Evolutionary conservation across 2,329 filamentous ascomycete genomes (phyloP).

Genomic region (Cladosporium sp.): DNA sequence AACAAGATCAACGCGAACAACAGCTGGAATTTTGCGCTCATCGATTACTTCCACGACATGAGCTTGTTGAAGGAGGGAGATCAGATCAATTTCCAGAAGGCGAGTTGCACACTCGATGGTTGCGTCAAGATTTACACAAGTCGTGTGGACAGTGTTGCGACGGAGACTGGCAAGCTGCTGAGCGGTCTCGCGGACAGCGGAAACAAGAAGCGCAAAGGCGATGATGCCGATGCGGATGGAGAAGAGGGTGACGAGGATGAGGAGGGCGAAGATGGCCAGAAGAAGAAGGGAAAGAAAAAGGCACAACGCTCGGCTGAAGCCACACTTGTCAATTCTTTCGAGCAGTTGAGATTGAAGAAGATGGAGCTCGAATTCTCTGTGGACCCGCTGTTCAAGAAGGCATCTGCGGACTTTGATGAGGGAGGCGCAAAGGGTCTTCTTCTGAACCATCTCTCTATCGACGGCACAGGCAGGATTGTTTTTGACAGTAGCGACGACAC

Average conservation of each 20-base stretch:
- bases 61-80: constrained; percentile 93
- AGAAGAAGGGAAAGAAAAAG: constrained; percentile 62
- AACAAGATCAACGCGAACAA: constrained; percentile 95
- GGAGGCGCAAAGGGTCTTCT: constrained; percentile 92
- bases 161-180: constrained; percentile 89
- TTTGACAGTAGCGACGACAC: constrained; percentile 96
- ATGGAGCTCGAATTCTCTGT: constrained; percentile 96
- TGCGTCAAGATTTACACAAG: constrained; percentile 99
- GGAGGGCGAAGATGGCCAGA: constrained; percentile 59
- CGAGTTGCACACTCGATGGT: constrained; percentile 92
- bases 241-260: constrained; percentile 58
- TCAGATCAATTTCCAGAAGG: constrained; percentile 97
- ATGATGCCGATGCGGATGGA: constrained; percentile 52
- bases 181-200: constrained; percentile 88
- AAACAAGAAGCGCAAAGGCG: constrained; percentile 48
- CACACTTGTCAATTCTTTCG: constrained; percentile 86
- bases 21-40: constrained; percentile 99
- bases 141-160: constrained; percentile 95
- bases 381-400: constrained; percentile 98
- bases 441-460: constrained; percentile 94
- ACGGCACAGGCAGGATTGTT: constrained; percentile 84
- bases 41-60: constrained; percentile 99
- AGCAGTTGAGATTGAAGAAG: constrained; percentile 87
- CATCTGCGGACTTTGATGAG: constrained; percentile 96
- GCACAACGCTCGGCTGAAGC: constrained; percentile 75